Conservation (phyloP, 352 stramenopile species). For the Pythium phragmiticola region DNA sequence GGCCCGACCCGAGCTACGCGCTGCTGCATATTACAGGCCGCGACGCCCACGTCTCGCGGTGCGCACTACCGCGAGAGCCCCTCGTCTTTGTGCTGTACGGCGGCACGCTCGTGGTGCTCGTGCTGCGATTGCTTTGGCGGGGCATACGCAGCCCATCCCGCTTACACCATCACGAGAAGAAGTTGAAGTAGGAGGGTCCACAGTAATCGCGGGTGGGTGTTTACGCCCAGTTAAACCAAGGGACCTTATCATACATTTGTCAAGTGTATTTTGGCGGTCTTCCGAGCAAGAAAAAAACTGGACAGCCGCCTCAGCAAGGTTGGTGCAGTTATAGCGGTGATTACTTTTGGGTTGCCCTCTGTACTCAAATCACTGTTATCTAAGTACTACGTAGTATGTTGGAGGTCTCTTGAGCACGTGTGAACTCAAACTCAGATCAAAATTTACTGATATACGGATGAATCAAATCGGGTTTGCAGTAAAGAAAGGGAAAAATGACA, state of each 20-base stretch:
- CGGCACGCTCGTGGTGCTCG: constrained; percentile 6
- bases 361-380: too few species aligned
- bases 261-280: constrained; percentile 6
- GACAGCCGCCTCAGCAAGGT: background rate
- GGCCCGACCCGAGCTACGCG: constrained; percentile 73
- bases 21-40: constrained; percentile 33
- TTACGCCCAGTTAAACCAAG: background rate
- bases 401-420: too few species aligned
- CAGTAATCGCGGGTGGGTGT: background rate
- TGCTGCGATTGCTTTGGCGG: constrained; percentile 14
- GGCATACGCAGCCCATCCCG: constrained; percentile 1
- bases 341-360: background rate
- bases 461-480: too few species aligned
- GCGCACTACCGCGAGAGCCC: constrained; percentile 16
- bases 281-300: background rate
- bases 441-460: too few species aligned
- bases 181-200: constrained; percentile 9
- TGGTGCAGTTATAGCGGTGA: constrained; percentile 15
- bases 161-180: constrained; percentile 21
- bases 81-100: constrained; percentile 23
- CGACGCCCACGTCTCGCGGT: constrained; percentile 5
- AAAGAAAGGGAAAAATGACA: too few species aligned
- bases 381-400: too few species aligned
- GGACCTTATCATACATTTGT: background rate
- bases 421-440: too few species aligned